Evolutionary conservation across 257 asterid species (phyloP), one percentile per base, ranked within the genome.

Genomic region (Avicennia marina): DNA sequence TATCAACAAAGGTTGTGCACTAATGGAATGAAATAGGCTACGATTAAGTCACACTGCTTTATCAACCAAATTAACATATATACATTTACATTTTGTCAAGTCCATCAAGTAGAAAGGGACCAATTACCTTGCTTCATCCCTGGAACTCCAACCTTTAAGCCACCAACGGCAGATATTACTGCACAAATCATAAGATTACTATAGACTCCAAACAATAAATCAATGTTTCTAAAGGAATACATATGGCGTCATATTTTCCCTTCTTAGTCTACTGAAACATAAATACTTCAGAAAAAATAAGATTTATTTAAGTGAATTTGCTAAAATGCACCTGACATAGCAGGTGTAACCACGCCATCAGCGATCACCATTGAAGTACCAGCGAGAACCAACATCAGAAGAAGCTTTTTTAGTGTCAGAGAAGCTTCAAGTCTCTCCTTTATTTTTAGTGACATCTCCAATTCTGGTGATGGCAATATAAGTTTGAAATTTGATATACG

Each of bases 291-390:
- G 39, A 50, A 56, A 61, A 41, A 64, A 70, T 42, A 21, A 60
- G 51, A 54, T 44, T 39, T 42, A 65, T 44, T 40, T 53, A 42
- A 43, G 15, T 31, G 64, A 46, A 57, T 29, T 31, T 13, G 50
- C 64, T 51, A 71, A 59, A 45, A 60, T 55, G 64, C 63, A 93
- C 97, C 99, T 75, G 99, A 93, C 99, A 89, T 89, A 55, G 95
- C 96, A 62, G 99, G 99, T 11, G 99, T 93, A 44, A 93, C 99
- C 49, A 93, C 95, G 57, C 96, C 97, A 67, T 81, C 96, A 81
- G 96, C 97, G 47, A 93, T 89, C 79, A 93, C 99, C 99, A 93
- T 93, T 31, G 99, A 89, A 39, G 97, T 93, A 74, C 96, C 99
- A 71, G 94, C 95, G 73, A 93, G 97, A 63, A 93, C 99, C 81